A percentile compares a stretch with the other conserved stretches of the same genome.
Conservation (phyloP, 2,329 filamentous ascomycete genomes). For the Calycina herbarum region DNA sequence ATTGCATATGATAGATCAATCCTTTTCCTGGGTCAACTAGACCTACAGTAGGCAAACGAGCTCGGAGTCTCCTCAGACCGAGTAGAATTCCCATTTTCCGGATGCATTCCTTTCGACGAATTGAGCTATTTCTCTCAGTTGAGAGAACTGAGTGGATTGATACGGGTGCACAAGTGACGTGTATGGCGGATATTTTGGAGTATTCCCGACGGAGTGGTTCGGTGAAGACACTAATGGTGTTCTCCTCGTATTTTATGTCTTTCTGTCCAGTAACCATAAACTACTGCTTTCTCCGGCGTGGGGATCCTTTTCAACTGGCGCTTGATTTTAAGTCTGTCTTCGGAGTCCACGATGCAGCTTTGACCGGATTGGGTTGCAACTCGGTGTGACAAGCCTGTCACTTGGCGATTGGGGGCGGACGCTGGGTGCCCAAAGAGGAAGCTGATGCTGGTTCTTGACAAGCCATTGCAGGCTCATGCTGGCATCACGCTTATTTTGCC, state of each 20-base stretch:
- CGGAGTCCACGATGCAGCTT: background rate
- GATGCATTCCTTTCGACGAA: background rate
- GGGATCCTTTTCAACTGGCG: background rate
- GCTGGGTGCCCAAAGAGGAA: background rate
- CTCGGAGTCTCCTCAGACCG: background rate
- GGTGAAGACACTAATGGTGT: background rate
- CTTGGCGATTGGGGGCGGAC: background rate
- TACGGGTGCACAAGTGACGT: background rate
- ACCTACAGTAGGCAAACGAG: background rate
- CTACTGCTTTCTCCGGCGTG: background rate
- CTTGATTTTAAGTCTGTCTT: background rate
- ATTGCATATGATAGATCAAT: background rate
- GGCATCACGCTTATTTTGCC: conserved; percentile 8
- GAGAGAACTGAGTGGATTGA: background rate
- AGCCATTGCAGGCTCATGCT: background rate
- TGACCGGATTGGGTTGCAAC: background rate
- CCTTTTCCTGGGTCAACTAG: background rate
- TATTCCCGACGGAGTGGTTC: background rate
- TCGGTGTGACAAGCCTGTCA: background rate
- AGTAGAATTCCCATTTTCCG: background rate
- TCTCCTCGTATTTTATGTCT: background rate
- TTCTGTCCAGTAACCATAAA: background rate
- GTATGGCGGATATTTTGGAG: background rate
- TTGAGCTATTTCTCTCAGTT: background rate
- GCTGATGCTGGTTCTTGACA: background rate